Evolutionary conservation across 352 stramenopile genomes (phyloP), one percentile per base, ranked within the genome.

Genomic region (Blastocystis sp.): DNA sequence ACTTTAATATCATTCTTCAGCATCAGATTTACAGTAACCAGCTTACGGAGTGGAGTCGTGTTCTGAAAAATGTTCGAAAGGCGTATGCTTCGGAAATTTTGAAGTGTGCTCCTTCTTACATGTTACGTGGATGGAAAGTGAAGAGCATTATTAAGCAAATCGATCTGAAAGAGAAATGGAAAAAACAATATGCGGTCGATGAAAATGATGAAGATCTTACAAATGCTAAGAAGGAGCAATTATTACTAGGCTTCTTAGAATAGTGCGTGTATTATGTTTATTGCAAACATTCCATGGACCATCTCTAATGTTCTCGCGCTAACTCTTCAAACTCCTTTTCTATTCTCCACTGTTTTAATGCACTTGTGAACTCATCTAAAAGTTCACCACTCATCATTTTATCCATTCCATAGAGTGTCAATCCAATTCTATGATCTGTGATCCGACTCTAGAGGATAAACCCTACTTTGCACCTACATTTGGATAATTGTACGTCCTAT

Each of bases 401-500:
- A 43, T 96, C 94, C 76, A 97, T 96, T 45, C 94, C 94, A 84
- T 93, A 95, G 1, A 94, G 91, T 3, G 94, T 96, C 41, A 96
- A 89, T 39, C 90, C 91, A 76, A 97, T 94, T 87, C 96, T 93
- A 92, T 98, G 96, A 91, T 98, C 96, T 61, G 94, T 97, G 70
- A 98, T 94, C 64, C 96, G 94, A 92, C 96, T 96, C 90, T 98
- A 95, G 3, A 94, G 84, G 1, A 76, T 37, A 77, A 15, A 55
- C 1, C 61, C 34, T 9, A 37, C 15, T 23, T n/a, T 1, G 4
- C 11, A 13, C 18, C 39, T 18, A 88, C 77, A 77, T 88, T 88
- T 0, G 77, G 77, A 77, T 88, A 99, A 92, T 99, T 99, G 93
- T 99, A 99, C 34, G 97, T 99, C 76, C 96, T 93, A 59, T 99